Base-by-base conservation (phyloP, 176 grass and related monocot genomes). In the Hsuehochloa calcarea region DNA sequence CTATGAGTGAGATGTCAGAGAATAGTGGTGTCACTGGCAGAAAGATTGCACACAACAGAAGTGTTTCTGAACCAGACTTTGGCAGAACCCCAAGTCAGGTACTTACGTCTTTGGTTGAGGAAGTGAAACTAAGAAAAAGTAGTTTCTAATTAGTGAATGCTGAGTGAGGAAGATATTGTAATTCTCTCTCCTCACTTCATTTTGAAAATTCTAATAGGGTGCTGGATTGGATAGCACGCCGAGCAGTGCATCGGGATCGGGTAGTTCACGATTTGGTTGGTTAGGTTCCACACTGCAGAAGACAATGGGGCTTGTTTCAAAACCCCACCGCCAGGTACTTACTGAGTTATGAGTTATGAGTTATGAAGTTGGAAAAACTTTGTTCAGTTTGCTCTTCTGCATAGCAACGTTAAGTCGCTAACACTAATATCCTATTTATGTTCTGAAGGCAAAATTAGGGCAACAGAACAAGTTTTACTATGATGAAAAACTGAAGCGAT, bases 401-500 rank as follows among this genome's bases (percentile, higher is more conserved):
- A 22, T 80, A 47, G 74, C 25, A 80, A 26, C 41, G 20, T 8
- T 35, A 65, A 34, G 14, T 65, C 14, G 2, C 50, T 72, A 78
- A 84, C 51, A 70, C 22, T 70, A 5, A 68, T 10, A 58, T 84
- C 40, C 6, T 80, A 29, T 81, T 22, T 83, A 61, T 79, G 46
- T 59, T 77, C 58, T 49, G 46, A 88, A 99, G 96, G 96, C 93
- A 68, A 99, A 96, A 80, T 87, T 99, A 68, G 96, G 96, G 70
- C 86, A 99, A 37, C 80, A 85, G 61, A 99, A 99, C 74, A 99
- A 92, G 87, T 99, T 99, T 74, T 99, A 99, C 82, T 99, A 99
- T 61, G 91, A 99, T 35, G 96, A 92, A 43, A 94, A 96, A 55
- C 75, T 99, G 61, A 99, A 96, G 84, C 92, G 88, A 79, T 99